Evolutionary conservation across 352 stramenopile genomes (phyloP).

Genomic region (Phytophthora rubi): DNA sequence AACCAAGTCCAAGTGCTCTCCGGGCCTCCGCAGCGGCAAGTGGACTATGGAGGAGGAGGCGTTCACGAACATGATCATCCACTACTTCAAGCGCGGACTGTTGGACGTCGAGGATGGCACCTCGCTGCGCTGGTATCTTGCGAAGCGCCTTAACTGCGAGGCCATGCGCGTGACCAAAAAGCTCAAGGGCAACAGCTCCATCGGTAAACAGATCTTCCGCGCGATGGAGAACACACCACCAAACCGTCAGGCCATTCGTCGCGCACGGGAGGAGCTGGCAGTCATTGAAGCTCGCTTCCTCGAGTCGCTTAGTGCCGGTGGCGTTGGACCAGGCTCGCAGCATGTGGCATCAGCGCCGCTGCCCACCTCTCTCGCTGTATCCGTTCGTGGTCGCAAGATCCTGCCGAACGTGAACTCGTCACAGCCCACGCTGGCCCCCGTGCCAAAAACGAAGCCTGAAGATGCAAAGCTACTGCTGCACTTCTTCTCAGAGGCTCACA

Average conservation of each 20-base stretch:
- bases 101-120: constrained; percentile 85
- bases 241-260: constrained; percentile 61
- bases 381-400: constrained; percentile 43
- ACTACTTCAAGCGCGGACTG: constrained; percentile 85
- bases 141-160: constrained; percentile 87
- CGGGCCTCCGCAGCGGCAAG: constrained; percentile 83
- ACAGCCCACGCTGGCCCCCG: constrained; percentile 18
- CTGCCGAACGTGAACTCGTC: constrained; percentile 36
- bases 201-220: constrained; percentile 90
- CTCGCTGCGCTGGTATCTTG: constrained; percentile 85
- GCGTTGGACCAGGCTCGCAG: constrained; percentile 26
- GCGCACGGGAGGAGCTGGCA: constrained; percentile 60
- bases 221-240: constrained; percentile 69
- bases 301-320: constrained; percentile 60
- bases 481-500: constrained; percentile 73
- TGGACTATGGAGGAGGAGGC: constrained; percentile 85
- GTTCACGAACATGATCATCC: constrained; percentile 87
- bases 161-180: constrained; percentile 92
- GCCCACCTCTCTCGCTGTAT: constrained; percentile 38
- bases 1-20: constrained; percentile 88
- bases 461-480: constrained; percentile 79
- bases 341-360: constrained; percentile 12
- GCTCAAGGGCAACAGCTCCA: constrained; percentile 88
- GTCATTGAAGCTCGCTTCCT: constrained; percentile 75
- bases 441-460: constrained; percentile 55